Evolutionary conservation across 257 asterid genomes (phyloP), one percentile per base, ranked within the genome.

Genomic region (Primulina eburnea): DNA sequence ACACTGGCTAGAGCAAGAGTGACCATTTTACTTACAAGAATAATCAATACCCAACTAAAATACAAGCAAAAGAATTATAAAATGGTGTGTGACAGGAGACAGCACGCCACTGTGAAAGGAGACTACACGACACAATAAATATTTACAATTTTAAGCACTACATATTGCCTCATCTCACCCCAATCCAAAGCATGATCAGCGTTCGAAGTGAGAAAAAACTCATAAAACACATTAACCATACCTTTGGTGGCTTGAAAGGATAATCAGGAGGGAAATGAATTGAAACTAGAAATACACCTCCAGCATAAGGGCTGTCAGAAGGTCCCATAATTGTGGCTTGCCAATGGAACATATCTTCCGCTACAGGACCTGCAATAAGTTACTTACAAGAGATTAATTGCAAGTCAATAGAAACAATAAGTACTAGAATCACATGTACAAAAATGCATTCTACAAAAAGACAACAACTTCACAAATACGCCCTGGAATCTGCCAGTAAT

Each of bases 201-300:
- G 5, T 7, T 40, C 1, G 2, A 40, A 40, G 14, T 40, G 10
- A 40, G 8, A 40, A 40, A 40, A 40, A 17, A 9, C 16, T 10
- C 16, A 40, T 40, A 40, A 21, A 40, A 40, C 50, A 9, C 4
- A 5, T 8, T 10, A 40, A 43, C 18, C 43, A 47, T 34, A 70
- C 74, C 74, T 70, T 70, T 18, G 74, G 74, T 6, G 74, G 74
- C 40, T 70, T 70, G 57, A 70, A 69, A 8, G 43, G 43, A 35
- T 35, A 35, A 28, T 69, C 73, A 18, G 73, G 73, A 58, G 73
- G 73, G 56, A 35, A 35, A 35, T 35, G 43, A 35, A 69, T 69
- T 17, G 73, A 53, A 58, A 69, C 73, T 21, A 69, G 73, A 61
- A 69, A 69, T 40, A 69, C 73, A 10, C 73, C 73, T 26, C 73